Evolutionary conservation across 495 filamentous ascomycete species (phyloP).

Genomic region (Terfezia claveryi): DNA sequence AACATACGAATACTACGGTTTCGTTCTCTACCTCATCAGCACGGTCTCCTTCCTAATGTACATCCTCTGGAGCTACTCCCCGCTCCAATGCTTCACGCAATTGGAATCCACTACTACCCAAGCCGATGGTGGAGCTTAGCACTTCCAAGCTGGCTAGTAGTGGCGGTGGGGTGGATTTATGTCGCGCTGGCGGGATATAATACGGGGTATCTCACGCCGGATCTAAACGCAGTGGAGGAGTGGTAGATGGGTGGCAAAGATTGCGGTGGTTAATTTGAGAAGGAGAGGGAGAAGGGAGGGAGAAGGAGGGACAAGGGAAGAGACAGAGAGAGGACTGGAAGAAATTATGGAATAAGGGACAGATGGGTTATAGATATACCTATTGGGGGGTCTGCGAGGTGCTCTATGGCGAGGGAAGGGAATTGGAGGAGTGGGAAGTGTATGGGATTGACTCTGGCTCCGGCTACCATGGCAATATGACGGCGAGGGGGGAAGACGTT

Average conservation of each 20-base stretch:
- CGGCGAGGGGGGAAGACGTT: too few relatives aligned
- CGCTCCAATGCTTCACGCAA: constrained; percentile 69
- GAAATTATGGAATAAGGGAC: constrained; percentile 76
- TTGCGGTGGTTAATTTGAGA: constrained; percentile 24
- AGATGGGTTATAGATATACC: constrained; percentile 94
- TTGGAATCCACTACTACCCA: constrained; percentile 92
- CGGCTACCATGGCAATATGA: too few relatives aligned
- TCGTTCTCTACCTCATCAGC: constrained; percentile 77
- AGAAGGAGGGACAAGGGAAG: constrained; percentile 14
- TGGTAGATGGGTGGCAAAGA: constrained; percentile 72
- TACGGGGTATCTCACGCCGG: constrained; percentile 62
- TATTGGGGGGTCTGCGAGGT: constrained; percentile 95
- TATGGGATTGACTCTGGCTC: background rate
- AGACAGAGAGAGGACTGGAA: constrained; percentile 41
- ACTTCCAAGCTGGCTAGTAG: constrained; percentile 72
- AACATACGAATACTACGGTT: constrained; percentile 98
- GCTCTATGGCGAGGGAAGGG: constrained; percentile 38
- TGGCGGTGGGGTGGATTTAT: constrained; percentile 78
- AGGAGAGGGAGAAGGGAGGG: constrained; percentile 5
- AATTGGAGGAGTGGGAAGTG: constrained; percentile 18
- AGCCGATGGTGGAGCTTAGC: constrained; percentile 94
- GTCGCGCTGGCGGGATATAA: constrained; percentile 85
- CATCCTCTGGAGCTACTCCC: constrained; percentile 85
- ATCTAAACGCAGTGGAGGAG: constrained; percentile 57
- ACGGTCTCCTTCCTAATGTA: constrained; percentile 68